These are phyloP conservation scores for Microcos paniculata DNA, from an alignment of 345 rosid species.

Conservation along the genomic window DNA sequence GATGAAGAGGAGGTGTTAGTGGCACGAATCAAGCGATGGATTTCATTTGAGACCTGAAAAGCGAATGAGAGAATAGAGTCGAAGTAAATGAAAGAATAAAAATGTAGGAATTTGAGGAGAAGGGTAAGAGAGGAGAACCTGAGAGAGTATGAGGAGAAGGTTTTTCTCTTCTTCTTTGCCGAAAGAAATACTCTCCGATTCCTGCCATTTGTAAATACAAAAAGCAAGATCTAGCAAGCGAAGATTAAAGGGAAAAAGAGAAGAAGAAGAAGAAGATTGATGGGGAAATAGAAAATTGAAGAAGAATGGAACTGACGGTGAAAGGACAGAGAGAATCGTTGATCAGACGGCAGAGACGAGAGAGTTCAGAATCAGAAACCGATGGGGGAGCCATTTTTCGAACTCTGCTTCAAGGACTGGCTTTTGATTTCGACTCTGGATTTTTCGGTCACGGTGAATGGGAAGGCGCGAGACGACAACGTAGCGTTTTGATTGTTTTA, in stretches of 20 bases:
- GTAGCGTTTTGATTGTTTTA: too few relatives aligned
- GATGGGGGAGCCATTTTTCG: slow-evolving; percentile 30
- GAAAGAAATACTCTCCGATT: background rate
- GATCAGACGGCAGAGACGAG: slow-evolving; percentile 47
- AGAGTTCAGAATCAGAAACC: slow-evolving; percentile 15
- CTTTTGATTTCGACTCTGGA: background rate
- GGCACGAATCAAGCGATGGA: slow-evolving; percentile 22
- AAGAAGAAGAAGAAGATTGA: background rate
- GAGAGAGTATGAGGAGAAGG: slow-evolving; percentile 55
- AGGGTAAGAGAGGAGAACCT: slow-evolving; percentile 30
- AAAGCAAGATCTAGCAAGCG: background rate
- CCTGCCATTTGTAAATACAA: background rate
- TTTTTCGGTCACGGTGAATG: too few relatives aligned
- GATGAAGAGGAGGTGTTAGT: background rate
- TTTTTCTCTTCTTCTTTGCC: slow-evolving; percentile 38
- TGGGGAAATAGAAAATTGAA: background rate
- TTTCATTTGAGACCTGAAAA: slow-evolving; percentile 44
- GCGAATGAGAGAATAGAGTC: background rate
- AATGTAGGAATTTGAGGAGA: background rate
- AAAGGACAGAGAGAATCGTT: slow-evolving; percentile 33
- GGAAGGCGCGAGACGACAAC: background rate
- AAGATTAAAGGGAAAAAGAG: background rate
- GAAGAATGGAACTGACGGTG: slow-evolving; percentile 31
- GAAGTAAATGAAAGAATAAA: background rate
- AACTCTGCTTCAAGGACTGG: too few relatives aligned